Conservation (phyloP, 2,329 filamentous ascomycete genomes). For the Hymenoscyphus scutula region DNA sequence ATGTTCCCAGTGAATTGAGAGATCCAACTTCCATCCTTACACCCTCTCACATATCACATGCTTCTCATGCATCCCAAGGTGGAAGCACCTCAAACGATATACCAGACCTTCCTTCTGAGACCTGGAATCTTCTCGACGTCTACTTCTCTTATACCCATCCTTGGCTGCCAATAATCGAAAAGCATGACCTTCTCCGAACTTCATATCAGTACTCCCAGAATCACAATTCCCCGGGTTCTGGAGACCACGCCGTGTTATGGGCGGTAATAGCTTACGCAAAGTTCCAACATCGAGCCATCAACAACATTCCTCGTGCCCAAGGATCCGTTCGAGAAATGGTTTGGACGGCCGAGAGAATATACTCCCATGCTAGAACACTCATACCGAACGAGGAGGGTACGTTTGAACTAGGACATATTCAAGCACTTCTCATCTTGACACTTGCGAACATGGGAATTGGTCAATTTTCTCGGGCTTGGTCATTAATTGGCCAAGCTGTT, state of each 20-base stretch:
- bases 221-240: slow-evolving; percentile 17
- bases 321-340: slow-evolving; percentile 25
- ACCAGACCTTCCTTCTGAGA: slow-evolving; percentile 33
- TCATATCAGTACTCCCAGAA: slow-evolving; percentile 35
- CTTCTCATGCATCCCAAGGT: slow-evolving; percentile 20
- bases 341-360: slow-evolving; percentile 43
- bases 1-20: not conserved
- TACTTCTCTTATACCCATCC: slow-evolving; percentile 75
- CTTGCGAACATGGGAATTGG: slow-evolving; percentile 61
- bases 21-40: slow-evolving; percentile 11
- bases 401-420: slow-evolving; percentile 51
- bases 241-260: slow-evolving; percentile 59
- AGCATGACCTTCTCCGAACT: slow-evolving; percentile 43
- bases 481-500: slow-evolving; percentile 63
- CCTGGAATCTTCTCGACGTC: slow-evolving; percentile 57
- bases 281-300: slow-evolving; percentile 43
- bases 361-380: slow-evolving; percentile 48
- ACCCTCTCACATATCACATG: slow-evolving; percentile 13
- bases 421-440: slow-evolving; percentile 57
- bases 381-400: slow-evolving; percentile 49
- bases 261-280: slow-evolving; percentile 57
- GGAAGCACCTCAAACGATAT: slow-evolving; percentile 16
- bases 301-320: slow-evolving; percentile 30
- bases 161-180: slow-evolving; percentile 74
- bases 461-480: slow-evolving; percentile 58